Percentiles rank a stretch among this genome's conserved stretches.
Evolutionary conservation across 2,329 filamentous ascomycete genomes (phyloP).

Genomic region (Calonectria naviculata): DNA sequence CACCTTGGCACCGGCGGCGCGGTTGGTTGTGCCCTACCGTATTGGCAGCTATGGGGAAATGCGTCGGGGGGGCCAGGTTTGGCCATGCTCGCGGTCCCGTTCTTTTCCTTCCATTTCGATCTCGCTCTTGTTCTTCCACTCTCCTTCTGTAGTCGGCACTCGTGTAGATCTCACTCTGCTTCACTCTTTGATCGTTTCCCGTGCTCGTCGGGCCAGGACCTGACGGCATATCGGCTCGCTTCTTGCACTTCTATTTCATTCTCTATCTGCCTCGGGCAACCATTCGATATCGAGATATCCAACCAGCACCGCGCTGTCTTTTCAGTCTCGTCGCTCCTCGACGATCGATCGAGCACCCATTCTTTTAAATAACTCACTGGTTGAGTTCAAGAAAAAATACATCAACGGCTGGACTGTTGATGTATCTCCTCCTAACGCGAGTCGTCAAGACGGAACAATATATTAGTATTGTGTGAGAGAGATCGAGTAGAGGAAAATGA

Average conservation of each 20-base stretch:
- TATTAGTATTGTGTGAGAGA: neutral
- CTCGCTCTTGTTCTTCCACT: neutral
- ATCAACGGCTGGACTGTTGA: conserved; percentile 42
- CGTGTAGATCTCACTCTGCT: conserved; percentile 26
- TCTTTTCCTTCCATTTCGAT: conserved; percentile 15
- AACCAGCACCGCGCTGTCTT: neutral
- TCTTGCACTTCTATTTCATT: conserved; percentile 13
- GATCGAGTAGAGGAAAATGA: conserved; percentile 2
- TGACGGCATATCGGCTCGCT: conserved; percentile 23
- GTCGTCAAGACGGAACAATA: conserved; percentile 7
- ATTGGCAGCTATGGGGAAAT: neutral
- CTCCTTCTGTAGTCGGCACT: neutral
- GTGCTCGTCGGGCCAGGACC: conserved; percentile 32
- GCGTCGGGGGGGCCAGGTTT: neutral
- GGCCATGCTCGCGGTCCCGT: conserved; percentile 30
- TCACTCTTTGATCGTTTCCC: conserved; percentile 24
- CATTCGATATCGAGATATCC: conserved; percentile 26
- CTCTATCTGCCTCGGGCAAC: conserved; percentile 36
- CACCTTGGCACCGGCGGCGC: conserved; percentile 10
- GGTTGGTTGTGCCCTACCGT: neutral
- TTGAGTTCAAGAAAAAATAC: conserved; percentile 4
- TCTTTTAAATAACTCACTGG: neutral
- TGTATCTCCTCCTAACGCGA: conserved; percentile 19
- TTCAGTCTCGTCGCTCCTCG: conserved; percentile 1
- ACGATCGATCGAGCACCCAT: conserved; percentile 7